Percentiles rank a stretch among this genome's conserved stretches.
Evolutionary conservation across 306 rosid genomes (phyloP).

Genomic region (Ceratonia siliqua): DNA sequence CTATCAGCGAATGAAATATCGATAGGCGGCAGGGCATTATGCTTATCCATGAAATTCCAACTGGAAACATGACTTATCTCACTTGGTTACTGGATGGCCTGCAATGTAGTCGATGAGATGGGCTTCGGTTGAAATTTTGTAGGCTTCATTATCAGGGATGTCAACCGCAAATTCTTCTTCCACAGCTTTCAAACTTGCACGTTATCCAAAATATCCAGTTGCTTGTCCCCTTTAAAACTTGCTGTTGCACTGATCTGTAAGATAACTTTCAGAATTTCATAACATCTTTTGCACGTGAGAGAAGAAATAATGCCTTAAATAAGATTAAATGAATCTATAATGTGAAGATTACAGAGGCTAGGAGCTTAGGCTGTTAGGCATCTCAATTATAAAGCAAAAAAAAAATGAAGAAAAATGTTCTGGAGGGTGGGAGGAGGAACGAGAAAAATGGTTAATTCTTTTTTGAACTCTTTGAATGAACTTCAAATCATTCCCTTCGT

Average conservation of each 20-base stretch:
- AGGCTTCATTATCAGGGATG: conserved; percentile 31
- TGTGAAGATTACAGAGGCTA: not conserved
- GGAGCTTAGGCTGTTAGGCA: not conserved
- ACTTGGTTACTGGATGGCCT: conserved; percentile 39
- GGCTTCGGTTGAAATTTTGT: conserved; percentile 33
- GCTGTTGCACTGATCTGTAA: not conserved
- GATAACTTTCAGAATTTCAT: not conserved
- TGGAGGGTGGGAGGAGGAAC: not conserved
- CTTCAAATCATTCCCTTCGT: too few relatives aligned
- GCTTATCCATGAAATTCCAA: conserved; percentile 45
- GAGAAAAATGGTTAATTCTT: too few relatives aligned
- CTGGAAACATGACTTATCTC: conserved; percentile 36
- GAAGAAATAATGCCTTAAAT: not conserved
- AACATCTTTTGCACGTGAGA: not conserved
- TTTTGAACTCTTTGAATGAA: too few relatives aligned
- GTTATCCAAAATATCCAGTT: conserved; percentile 26
- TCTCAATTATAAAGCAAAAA: not conserved
- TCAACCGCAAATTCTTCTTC: conserved; percentile 31
- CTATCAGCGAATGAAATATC: conserved; percentile 34
- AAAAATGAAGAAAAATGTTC: not conserved
- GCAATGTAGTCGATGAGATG: conserved; percentile 31
- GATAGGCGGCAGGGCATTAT: conserved; percentile 33
- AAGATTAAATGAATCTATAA: not conserved
- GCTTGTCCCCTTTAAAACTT: conserved; percentile 4
- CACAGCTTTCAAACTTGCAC: not conserved